Conservation (phyloP, 495 filamentous ascomycete species). For the Neurospora sp. region DNA sequence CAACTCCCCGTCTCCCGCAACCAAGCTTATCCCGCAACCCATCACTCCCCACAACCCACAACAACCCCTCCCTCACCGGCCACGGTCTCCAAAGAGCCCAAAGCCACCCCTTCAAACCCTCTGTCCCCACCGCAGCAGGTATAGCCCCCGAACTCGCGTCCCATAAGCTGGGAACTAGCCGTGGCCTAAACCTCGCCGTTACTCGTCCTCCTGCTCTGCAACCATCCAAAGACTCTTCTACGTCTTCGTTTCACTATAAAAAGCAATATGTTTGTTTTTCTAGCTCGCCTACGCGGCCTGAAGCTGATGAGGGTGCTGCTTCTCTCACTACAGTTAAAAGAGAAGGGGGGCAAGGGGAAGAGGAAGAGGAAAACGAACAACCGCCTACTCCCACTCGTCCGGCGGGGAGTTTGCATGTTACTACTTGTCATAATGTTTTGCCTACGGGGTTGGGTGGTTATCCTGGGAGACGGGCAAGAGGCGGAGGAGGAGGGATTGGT, state of each 20-base stretch:
- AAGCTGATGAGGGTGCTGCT: not conserved
- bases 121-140: not conserved
- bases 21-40: not conserved
- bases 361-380: slow-evolving; percentile 17
- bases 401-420: slow-evolving; percentile 31
- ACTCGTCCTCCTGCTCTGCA: slow-evolving; percentile 3
- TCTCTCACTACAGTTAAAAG: no score
- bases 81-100: slow-evolving; percentile 2
- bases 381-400: slow-evolving; percentile 23
- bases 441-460: slow-evolving; percentile 20
- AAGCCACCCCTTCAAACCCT: slow-evolving; percentile 1
- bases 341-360: not conserved
- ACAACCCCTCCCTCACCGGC: not conserved
- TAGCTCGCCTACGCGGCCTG: slow-evolving; percentile 31
- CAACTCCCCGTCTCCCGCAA: not conserved
- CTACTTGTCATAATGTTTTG: slow-evolving; percentile 18
- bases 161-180: slow-evolving; percentile 27
- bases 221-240: not conserved
- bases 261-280: slow-evolving; percentile 40
- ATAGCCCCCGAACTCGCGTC: slow-evolving; percentile 25
- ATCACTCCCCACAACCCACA: not conserved
- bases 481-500: not conserved
- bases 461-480: slow-evolving; percentile 19
- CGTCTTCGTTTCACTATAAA: not conserved
- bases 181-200: slow-evolving; percentile 3